Evolutionary conservation across 768 basidiomycete genomes (phyloP).

Genomic region (Mycena venus): DNA sequence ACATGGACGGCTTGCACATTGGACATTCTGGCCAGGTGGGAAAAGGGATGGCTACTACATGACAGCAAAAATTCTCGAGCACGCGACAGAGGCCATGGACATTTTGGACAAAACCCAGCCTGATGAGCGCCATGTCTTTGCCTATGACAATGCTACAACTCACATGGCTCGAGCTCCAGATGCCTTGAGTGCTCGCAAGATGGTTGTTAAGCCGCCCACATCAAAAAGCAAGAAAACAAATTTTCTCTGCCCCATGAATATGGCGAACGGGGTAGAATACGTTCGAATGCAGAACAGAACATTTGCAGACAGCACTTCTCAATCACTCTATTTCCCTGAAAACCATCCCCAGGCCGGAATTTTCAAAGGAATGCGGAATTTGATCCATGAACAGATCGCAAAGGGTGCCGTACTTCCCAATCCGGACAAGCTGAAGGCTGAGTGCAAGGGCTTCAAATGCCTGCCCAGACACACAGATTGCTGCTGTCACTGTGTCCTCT

Average conservation of each 20-base stretch:
- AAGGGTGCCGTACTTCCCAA: not conserved
- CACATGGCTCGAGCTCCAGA: not conserved
- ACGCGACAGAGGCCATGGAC: not conserved
- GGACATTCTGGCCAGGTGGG: not conserved
- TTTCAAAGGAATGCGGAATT: not conserved
- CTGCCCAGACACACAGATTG: not conserved
- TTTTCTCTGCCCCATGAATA: not conserved
- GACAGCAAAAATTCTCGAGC: not conserved
- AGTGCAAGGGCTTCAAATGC: not conserved
- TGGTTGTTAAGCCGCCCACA: not conserved
- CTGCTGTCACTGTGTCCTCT: not conserved
- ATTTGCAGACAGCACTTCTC: not conserved
- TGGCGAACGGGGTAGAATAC: not conserved
- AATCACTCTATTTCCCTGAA: not conserved
- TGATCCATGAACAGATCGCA: not conserved
- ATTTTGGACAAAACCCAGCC: not conserved
- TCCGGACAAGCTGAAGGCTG: not conserved
- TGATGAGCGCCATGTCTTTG: not conserved
- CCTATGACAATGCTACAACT: not conserved
- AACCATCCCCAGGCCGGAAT: not conserved
- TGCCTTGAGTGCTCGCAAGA: not conserved
- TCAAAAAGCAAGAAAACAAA: not conserved
- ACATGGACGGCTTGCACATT: constrained; percentile 31
- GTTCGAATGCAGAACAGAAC: not conserved
- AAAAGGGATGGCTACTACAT: not conserved